Base-by-base conservation (phyloP, 2,329 filamentous ascomycete genomes). In the Alternaria longipes region DNA sequence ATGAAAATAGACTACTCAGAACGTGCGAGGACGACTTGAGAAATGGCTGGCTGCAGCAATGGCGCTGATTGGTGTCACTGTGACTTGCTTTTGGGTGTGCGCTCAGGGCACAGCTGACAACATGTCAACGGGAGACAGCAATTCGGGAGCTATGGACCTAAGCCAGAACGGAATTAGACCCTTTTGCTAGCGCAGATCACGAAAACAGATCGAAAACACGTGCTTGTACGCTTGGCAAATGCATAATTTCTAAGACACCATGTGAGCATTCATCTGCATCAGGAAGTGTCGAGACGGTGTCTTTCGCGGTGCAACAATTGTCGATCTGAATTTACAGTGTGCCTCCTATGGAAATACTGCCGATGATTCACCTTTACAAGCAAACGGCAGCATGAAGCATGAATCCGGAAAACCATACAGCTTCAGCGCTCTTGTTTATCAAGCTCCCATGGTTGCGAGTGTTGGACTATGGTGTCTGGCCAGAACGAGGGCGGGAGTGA, bases 281-380 rank as follows among this genome's bases (percentile, higher is more conserved):
- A 24, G 46, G 46, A 24, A 36, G 14, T 36, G 32, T 50, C 11
- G 32, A 50, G 46, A 50, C 46, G 46, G 46, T 50, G 46, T 50
- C 20, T 50, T 20, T 50, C 20, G 32, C 46, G 46, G 46, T 50
- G 30, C 32, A 36, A 50, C 20, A 38, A 30, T 12, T 38, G 46
- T 50, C 46, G 46, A 50, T 38, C 46, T 50, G 46, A 50, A 50
- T 50, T 50, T 50, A 6, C 34, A 50, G 32, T 22, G 46, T 38
- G 32, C 22, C 22, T 18, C 18, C 22, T 20, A 32, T 38, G 20
- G 8, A 24, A 50, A 38, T 50, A 38, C 30, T 26, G 46, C 46
- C 46, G 32, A 50, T 8, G 7, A 24, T 50, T 5, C 16, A 9
- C 20, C 46, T 30, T n/a, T 16, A 34, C 32, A 22, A 18, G 22